phyloP scores from a whole-genome alignment of 306 rosid species.

The Mucuna pruriens region DNA sequence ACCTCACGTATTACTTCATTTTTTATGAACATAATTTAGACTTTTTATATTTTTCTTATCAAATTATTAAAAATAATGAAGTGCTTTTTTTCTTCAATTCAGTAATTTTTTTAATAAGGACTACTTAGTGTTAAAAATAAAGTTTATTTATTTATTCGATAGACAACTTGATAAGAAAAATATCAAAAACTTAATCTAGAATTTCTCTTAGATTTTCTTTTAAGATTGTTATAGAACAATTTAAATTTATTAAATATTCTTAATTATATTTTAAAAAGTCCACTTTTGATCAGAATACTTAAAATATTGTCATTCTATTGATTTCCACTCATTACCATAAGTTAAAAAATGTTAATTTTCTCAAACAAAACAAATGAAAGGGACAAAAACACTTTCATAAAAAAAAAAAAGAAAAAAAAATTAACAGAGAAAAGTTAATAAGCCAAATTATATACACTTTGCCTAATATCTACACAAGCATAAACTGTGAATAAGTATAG shows the following conservation, averaged over 20 bases:
- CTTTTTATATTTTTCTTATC: not conserved
- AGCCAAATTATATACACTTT: not conserved
- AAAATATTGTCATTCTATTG: not conserved
- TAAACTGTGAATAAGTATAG: not conserved
- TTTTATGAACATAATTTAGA: not conserved
- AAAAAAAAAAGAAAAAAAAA: not conserved
- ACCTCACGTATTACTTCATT: not conserved
- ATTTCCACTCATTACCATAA: not conserved
- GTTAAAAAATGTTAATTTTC: not conserved
- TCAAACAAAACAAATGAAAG: not conserved
- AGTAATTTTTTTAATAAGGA: not conserved
- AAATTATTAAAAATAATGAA: not conserved
- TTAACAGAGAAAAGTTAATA: not conserved
- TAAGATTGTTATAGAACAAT: not conserved
- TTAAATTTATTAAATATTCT: not conserved
- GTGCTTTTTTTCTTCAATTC: not conserved
- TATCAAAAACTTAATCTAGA: not conserved
- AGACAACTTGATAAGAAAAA: not conserved
- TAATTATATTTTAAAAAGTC: not conserved
- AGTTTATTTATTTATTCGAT: not conserved
- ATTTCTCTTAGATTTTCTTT: not conserved
- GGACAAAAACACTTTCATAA: not conserved
- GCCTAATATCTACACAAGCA: not conserved
- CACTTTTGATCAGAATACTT: not conserved
- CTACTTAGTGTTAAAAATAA: not conserved